Evolutionary conservation across 208 protist genomes (phyloP).

Genomic region (Trypanosoma vivax): DNA sequence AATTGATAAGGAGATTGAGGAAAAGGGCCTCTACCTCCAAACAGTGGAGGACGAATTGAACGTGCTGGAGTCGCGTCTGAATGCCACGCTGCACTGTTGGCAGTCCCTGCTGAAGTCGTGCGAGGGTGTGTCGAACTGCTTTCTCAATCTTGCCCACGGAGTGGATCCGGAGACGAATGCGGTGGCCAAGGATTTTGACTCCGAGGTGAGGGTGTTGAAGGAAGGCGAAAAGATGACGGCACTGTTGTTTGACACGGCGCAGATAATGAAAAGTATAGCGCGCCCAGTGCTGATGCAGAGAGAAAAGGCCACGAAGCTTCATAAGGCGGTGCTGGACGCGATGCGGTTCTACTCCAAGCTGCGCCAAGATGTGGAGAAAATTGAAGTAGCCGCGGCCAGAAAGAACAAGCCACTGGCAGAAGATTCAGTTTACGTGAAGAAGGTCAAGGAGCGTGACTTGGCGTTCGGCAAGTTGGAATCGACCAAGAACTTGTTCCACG

Average conservation of each 20-base stretch:
- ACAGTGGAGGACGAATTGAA: slow-evolving; percentile 42
- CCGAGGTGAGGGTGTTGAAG: slow-evolving; percentile 53
- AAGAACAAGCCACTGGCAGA: slow-evolving; percentile 52
- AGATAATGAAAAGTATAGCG: slow-evolving; percentile 21
- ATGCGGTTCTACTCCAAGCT: slow-evolving; percentile 51
- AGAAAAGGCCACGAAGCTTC: slow-evolving; percentile 33
- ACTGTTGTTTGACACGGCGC: slow-evolving; percentile 51
- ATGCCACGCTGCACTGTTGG: slow-evolving; percentile 51
- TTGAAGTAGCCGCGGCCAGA: slow-evolving; percentile 61
- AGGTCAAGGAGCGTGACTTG: slow-evolving; percentile 35
- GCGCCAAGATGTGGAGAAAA: slow-evolving; percentile 41
- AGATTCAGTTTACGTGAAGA: slow-evolving; percentile 45
- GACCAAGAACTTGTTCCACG: slow-evolving; percentile 23
- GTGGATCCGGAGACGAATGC: slow-evolving; percentile 18
- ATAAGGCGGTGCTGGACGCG: slow-evolving; percentile 21
- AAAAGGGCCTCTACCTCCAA: slow-evolving; percentile 28
- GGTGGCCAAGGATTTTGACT: slow-evolving; percentile 28
- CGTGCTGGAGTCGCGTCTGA: slow-evolving; percentile 33
- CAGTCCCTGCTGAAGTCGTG: slow-evolving; percentile 40
- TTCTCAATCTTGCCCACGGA: slow-evolving; percentile 38
- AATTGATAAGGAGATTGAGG: slow-evolving; percentile 50
- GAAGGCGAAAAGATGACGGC: slow-evolving; percentile 42
- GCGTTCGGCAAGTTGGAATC: slow-evolving; percentile 26
- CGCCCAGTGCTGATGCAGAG: slow-evolving; percentile 25
- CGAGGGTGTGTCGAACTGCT: slow-evolving; percentile 38